Conservation (phyloP, 345 rosid species). For the Cardiospermum halicacabum region DNA sequence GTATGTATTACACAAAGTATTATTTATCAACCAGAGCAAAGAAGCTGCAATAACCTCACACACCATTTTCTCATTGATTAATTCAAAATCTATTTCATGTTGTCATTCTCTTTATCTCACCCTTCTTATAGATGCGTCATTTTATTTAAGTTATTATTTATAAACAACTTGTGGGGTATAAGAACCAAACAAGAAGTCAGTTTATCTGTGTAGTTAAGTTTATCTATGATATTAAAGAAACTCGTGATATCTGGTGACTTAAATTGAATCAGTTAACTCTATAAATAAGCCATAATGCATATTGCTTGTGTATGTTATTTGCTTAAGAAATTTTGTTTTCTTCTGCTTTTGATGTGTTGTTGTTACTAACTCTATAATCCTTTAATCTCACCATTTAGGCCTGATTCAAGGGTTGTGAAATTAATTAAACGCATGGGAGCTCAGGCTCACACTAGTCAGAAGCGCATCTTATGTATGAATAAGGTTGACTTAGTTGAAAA, state of each 20-base stretch:
- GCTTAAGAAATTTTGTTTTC: not conserved
- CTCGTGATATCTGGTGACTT: not conserved
- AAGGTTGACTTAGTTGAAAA: conserved; percentile 79
- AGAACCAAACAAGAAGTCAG: not conserved
- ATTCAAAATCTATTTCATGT: not conserved
- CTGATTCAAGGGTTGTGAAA: conserved; percentile 72
- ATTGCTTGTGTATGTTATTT: not conserved
- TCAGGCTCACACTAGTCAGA: conserved; percentile 58
- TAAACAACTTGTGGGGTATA: not conserved
- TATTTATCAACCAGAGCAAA: not conserved
- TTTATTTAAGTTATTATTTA: not conserved
- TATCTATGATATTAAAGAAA: too few relatives aligned
- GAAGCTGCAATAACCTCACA: not conserved
- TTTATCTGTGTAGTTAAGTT: not conserved
- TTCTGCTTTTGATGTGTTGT: not conserved
- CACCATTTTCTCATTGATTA: not conserved
- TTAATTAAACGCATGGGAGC: conserved; percentile 70
- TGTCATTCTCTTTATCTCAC: not conserved
- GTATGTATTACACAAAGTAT: not conserved
- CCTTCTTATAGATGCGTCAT: not conserved
- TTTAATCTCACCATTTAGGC: conserved; percentile 34
- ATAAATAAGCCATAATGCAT: not conserved
- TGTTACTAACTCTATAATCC: not conserved
- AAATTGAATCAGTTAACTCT: not conserved
- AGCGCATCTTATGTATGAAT: conserved; percentile 84